These are phyloP conservation scores for Batkoa obscura DNA, from an alignment of 371 early-diverging fungal species.

Conservation along the genomic window DNA sequence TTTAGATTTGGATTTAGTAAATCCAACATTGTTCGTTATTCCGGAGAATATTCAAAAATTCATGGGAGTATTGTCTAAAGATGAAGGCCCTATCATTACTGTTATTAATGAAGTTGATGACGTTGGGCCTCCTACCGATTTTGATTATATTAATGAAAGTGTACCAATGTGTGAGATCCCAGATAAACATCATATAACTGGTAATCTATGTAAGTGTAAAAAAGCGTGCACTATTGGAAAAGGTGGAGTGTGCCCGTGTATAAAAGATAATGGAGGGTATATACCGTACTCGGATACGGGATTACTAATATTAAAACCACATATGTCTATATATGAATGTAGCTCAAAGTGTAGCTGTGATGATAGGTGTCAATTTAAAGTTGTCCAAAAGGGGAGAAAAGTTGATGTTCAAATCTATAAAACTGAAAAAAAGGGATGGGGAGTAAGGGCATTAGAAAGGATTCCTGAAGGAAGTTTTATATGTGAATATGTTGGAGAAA, in stretches of 20 bases:
- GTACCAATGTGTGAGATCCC: too few species aligned
- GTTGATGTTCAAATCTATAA: conserved; percentile 30
- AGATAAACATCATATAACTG: conserved; percentile 13
- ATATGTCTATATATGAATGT: conserved; percentile 42
- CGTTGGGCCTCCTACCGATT: conserved; percentile 22
- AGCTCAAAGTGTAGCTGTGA: conserved; percentile 36
- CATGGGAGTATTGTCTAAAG: conserved; percentile 6
- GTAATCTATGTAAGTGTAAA: conserved; percentile 16
- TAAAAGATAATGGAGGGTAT: too few species aligned
- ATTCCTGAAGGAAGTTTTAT: conserved; percentile 34
- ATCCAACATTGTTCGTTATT: too few species aligned
- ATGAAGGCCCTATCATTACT: conserved; percentile 15
- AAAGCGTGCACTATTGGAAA: neutral
- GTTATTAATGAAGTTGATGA: conserved; percentile 29
- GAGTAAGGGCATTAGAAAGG: conserved; percentile 22
- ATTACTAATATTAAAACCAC: conserved; percentile 11
- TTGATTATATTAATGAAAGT: conserved; percentile 24
- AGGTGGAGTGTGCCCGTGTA: neutral
- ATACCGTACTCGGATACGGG: conserved; percentile 22
- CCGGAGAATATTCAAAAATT: too few species aligned
- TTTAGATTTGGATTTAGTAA: too few species aligned
- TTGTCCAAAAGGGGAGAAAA: conserved; percentile 38
- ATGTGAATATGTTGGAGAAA: conserved; percentile 43
- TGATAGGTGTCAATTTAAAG: conserved; percentile 31
- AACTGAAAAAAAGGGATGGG: conserved; percentile 39